phyloP scores from a whole-genome alignment of 2,329 filamentous ascomycete species.

The Parastagonospora avenae region DNA sequence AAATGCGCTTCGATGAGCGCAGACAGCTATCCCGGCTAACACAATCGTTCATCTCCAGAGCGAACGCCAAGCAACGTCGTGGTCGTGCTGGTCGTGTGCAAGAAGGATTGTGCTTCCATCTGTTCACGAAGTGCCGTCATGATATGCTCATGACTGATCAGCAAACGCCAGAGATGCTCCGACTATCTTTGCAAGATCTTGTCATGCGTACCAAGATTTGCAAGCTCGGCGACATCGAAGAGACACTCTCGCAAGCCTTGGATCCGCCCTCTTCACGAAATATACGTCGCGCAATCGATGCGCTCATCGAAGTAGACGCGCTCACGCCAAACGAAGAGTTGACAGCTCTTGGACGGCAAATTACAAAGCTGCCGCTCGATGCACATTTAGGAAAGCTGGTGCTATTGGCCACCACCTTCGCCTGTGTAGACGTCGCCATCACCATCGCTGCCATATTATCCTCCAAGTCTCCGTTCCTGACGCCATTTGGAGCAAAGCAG shows the following conservation, averaged over 20 bases:
- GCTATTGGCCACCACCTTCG: constrained; percentile 82
- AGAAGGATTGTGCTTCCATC: constrained; percentile 90
- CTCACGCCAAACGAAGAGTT: constrained; percentile 81
- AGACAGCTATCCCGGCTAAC: constrained; percentile 88
- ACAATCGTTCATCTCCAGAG: constrained; percentile 92
- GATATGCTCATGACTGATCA: constrained; percentile 85
- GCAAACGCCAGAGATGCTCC: constrained; percentile 95
- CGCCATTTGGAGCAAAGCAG: constrained; percentile 79
- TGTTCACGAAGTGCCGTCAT: constrained; percentile 90
- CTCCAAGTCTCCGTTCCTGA: constrained; percentile 91
- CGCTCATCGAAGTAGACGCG: constrained; percentile 89
- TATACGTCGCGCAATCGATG: constrained; percentile 89
- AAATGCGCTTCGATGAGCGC: constrained; percentile 95
- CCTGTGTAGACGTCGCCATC: constrained; percentile 87
- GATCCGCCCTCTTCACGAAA: constrained; percentile 92
- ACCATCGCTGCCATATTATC: constrained; percentile 93
- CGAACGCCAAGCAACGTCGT: constrained; percentile 93
- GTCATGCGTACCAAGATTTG: constrained; percentile 97
- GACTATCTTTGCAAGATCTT: constrained; percentile 89
- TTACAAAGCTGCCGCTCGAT: constrained; percentile 88
- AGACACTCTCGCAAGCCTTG: constrained; percentile 83
- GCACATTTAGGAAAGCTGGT: constrained; percentile 95
- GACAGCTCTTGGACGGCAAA: constrained; percentile 82
- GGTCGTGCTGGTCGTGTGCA: constrained; percentile 95
- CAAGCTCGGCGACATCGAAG: constrained; percentile 90